These are phyloP conservation scores for Cornus kousa DNA, from an alignment of 148 eudicot genomes.

Conservation along the genomic window DNA sequence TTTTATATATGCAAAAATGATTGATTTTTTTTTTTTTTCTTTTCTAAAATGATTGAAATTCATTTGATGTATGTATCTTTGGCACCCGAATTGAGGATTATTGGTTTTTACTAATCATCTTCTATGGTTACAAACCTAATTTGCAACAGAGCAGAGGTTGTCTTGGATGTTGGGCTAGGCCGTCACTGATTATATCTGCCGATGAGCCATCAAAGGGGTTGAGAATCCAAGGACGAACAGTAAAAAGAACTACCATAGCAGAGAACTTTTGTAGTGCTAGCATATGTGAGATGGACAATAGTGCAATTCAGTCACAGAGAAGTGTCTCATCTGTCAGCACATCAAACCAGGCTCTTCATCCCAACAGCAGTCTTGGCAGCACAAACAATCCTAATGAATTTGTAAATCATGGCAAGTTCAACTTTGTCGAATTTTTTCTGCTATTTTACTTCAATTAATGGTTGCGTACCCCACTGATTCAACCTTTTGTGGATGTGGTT, in stretches of 20 bases:
- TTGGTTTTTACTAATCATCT: conserved; percentile 1
- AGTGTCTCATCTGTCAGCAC: conserved; percentile 71
- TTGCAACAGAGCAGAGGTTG: conserved; percentile 95
- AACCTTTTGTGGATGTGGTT: too few relatives aligned
- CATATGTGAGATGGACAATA: conserved; percentile 74
- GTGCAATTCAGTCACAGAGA: conserved; percentile 67
- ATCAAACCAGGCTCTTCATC: conserved; percentile 50
- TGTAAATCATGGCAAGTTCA: conserved; percentile 71
- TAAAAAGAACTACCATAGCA: conserved; percentile 37
- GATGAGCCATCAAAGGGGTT: conserved; percentile 75
- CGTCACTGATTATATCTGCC: conserved; percentile 47
- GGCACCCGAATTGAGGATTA: too few relatives aligned
- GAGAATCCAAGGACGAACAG: conserved; percentile 52
- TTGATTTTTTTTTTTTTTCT: too few relatives aligned
- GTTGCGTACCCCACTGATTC: too few relatives aligned
- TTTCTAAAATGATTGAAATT: too few relatives aligned
- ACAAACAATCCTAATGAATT: conserved; percentile 61
- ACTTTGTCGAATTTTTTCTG: background rate
- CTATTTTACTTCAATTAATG: background rate
- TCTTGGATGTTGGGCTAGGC: conserved; percentile 80
- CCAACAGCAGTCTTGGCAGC: conserved; percentile 37
- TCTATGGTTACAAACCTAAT: conserved; percentile 33
- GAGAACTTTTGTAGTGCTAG: conserved; percentile 76
- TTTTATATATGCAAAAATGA: too few relatives aligned
- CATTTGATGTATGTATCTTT: too few relatives aligned